Evolutionary conservation across 2,329 filamentous ascomycete genomes (phyloP).

Genomic region (Diaporthe vexans): DNA sequence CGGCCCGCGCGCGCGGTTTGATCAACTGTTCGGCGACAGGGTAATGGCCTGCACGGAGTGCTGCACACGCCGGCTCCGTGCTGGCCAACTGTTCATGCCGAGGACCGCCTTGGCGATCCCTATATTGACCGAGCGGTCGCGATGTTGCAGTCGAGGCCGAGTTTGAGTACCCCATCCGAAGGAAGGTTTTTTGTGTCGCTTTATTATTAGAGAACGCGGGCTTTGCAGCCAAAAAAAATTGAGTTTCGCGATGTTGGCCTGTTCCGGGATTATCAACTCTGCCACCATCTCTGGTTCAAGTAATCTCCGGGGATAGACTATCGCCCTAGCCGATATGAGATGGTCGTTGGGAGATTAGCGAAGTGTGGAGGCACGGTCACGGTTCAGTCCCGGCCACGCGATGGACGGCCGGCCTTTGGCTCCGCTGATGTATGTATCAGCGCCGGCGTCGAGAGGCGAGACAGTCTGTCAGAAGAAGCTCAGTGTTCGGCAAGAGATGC

Average conservation of each 20-base stretch:
- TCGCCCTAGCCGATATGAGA: constrained; percentile 41
- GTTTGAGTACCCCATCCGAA: constrained; percentile 1
- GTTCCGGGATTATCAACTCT: constrained; percentile 30
- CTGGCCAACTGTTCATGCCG: constrained; percentile 39
- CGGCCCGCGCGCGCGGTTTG: constrained; percentile 37
- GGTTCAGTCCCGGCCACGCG: constrained; percentile 37
- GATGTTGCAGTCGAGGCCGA: constrained; percentile 22
- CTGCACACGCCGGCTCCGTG: constrained; percentile 25
- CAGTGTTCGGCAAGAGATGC: constrained; percentile 39
- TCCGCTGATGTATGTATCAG: constrained; percentile 25
- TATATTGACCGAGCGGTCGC: constrained; percentile 20
- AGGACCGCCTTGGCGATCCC: constrained; percentile 36
- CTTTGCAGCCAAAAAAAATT: neutral
- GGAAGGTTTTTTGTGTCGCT: constrained; percentile 14
- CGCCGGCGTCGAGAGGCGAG: constrained; percentile 36
- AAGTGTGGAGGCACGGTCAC: constrained; percentile 38
- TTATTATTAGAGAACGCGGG: constrained; percentile 13
- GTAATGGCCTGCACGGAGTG: constrained; percentile 27
- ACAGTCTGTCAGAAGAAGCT: constrained; percentile 35
- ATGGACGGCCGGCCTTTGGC: neutral
- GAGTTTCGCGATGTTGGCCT: constrained; percentile 41
- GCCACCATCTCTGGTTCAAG: constrained; percentile 36
- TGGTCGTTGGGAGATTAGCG: constrained; percentile 38
- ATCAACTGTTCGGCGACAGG: constrained; percentile 36
- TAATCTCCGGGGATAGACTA: constrained; percentile 41